Percentiles rank a stretch among this genome's conserved stretches.
Evolutionary conservation across 2,329 filamentous ascomycete genomes (phyloP).

Genomic region (Colletotrichum sublineola): DNA sequence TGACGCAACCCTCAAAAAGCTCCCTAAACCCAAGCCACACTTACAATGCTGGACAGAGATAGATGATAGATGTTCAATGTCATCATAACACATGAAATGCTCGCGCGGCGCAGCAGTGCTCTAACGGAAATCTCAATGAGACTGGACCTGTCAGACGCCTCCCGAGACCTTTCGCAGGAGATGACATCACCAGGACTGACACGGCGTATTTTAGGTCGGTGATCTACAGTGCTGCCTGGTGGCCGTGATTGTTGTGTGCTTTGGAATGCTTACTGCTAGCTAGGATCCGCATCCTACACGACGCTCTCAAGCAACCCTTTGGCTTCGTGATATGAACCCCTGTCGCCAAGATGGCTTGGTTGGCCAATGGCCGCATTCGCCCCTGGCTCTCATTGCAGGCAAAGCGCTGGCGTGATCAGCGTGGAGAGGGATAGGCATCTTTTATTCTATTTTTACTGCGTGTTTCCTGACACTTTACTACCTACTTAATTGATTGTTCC

Average conservation of each 20-base stretch:
- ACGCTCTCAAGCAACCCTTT: background rate
- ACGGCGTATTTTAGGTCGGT: background rate
- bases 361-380: background rate
- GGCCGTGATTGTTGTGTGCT: background rate
- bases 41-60: background rate
- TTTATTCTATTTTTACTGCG: too few species aligned
- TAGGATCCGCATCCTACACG: background rate
- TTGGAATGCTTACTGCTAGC: background rate
- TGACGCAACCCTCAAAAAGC: too few species aligned
- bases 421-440: background rate
- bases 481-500: background rate
- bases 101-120: background rate
- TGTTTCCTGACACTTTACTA: too few species aligned
- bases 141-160: background rate
- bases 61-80: background rate
- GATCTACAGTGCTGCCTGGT: background rate
- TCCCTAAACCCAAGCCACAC: too few species aligned
- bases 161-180: background rate
- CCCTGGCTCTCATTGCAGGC: background rate
- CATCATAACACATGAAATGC: background rate
- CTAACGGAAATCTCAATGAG: background rate
- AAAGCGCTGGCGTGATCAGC: background rate
- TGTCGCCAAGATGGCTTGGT: background rate
- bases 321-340: background rate
- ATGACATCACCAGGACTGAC: background rate